These are phyloP conservation scores for Paecilomyces formosus DNA, from an alignment of 2,329 filamentous ascomycete genomes.

Conservation along the genomic window DNA sequence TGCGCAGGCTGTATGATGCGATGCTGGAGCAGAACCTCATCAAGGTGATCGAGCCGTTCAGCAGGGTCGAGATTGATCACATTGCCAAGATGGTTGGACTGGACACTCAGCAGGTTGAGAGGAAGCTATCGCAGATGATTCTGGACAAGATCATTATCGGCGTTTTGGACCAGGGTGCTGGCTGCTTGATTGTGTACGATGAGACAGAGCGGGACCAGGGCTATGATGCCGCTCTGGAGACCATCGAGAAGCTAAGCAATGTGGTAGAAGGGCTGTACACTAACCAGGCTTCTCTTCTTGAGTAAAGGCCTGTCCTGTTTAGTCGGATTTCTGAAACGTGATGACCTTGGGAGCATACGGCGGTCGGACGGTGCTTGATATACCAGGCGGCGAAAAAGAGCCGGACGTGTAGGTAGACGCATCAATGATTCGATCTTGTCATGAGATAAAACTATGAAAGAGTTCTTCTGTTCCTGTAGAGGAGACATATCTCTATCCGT, in stretches of 20 bases:
- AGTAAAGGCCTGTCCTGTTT: constrained; percentile 47
- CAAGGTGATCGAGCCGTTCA: constrained; percentile 99
- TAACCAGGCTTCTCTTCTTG: constrained; percentile 91
- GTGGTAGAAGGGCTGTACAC: constrained; percentile 97
- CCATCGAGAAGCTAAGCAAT: constrained; percentile 93
- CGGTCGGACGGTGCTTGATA: background rate
- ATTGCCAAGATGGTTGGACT: constrained; percentile 96
- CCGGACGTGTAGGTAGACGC: background rate
- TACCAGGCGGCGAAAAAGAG: background rate
- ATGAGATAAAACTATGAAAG: background rate
- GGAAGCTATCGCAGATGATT: constrained; percentile 99
- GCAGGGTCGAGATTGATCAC: constrained; percentile 90
- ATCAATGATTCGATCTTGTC: background rate
- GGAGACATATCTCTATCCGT: background rate
- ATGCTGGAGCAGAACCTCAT: constrained; percentile 99
- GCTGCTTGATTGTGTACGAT: constrained; percentile 93
- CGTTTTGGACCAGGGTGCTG: constrained; percentile 93
- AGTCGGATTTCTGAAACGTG: background rate
- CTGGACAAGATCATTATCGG: constrained; percentile 98
- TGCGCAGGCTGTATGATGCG: constrained; percentile 90
- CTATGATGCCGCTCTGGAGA: constrained; percentile 88
- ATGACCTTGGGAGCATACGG: background rate
- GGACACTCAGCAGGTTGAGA: constrained; percentile 93
- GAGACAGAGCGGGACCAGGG: constrained; percentile 88
- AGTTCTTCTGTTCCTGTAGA: background rate